Evolutionary conservation across 352 stramenopile species (phyloP).

Genomic region (Pythium scleroteichum): DNA sequence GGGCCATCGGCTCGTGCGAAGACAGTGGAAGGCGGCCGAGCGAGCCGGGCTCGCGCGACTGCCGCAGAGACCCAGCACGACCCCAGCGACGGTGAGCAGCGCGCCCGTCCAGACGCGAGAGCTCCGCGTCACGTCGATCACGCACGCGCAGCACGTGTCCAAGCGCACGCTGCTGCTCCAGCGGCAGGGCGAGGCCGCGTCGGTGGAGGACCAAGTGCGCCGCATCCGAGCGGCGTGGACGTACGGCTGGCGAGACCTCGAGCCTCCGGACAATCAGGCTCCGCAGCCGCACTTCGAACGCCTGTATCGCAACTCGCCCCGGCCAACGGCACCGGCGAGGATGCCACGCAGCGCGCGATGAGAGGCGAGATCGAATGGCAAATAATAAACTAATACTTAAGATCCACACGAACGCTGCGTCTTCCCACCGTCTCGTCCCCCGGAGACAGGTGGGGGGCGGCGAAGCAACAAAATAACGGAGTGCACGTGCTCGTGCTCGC

Average conservation of each 20-base stretch:
- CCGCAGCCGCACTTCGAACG: slow-evolving; percentile 28
- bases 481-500: slow-evolving; percentile 1
- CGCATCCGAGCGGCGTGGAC: slow-evolving; percentile 72
- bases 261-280: slow-evolving; percentile 16
- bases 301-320: slow-evolving; percentile 29
- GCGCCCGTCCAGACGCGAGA: not conserved
- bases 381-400: slow-evolving; percentile 41
- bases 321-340: not conserved
- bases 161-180: slow-evolving; percentile 33
- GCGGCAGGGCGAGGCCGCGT: not conserved
- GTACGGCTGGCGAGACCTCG: slow-evolving; percentile 49
- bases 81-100: not conserved
- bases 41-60: slow-evolving; percentile 32
- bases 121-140: slow-evolving; percentile 43
- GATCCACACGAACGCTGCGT: slow-evolving; percentile 14
- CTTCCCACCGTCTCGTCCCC: not conserved
- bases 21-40: slow-evolving; percentile 59
- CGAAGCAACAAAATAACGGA: slow-evolving; percentile 1
- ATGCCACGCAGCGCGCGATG: slow-evolving; percentile 17
- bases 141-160: slow-evolving; percentile 48
- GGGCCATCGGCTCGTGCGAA: slow-evolving; percentile 47
- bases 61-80: slow-evolving; percentile 20
- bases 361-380: slow-evolving; percentile 3
- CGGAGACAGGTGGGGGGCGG: not conserved
- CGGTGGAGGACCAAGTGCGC: slow-evolving; percentile 49